Base-by-base conservation (phyloP, 331 rosid species). In the Quercus phellos region DNA sequence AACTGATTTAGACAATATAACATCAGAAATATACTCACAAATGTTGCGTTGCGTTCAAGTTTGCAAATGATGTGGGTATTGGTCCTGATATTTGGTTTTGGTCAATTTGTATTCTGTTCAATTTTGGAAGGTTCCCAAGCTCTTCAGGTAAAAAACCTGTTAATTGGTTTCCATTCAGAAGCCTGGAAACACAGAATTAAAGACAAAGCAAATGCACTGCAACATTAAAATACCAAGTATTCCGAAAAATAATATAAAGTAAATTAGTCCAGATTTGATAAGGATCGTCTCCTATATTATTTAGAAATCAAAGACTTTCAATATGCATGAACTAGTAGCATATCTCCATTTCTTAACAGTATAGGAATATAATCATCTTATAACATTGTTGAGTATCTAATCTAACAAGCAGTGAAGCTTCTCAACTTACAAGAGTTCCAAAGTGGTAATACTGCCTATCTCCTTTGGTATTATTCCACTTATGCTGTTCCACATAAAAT, bases 41-140 rank as follows among this genome's bases (percentile, higher is more conserved):
- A 86, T 95, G 99, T 82, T 27, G 59, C 11, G 88, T 76, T 70
- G 51, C 84, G 77, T 71, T 82, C 69, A 95, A 85, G 68, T 91
- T 79, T 64, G 96, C 92, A 87, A 95, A 90, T 26, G 99, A 88
- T 53, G 38, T 14, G 26, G 99, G 99, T 51, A 95, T 5, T 51
- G 88, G 68, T 80, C 97, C 99, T 18, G 93, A 85, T 79, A 95
- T 95, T 0, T 87, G 1, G 83, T 95, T 95, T 80, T 86, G 5
- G 79, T 95, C 98, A 2, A 95, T 85, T 76, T 95, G 99, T 67
- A 95, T 81, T 71, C 93, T 85, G 18, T 74, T 56, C 74, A 95
- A 82, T 19, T 82, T 80, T 24, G 89, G 84, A 88, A 95, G 94
- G 87, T 81, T 38, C 46, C 99, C 99, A 68, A 95, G 90, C 88